Evolutionary conservation across 345 rosid species (phyloP), one percentile per base, ranked within the genome.

Genomic region (Anacardium occidentale): DNA sequence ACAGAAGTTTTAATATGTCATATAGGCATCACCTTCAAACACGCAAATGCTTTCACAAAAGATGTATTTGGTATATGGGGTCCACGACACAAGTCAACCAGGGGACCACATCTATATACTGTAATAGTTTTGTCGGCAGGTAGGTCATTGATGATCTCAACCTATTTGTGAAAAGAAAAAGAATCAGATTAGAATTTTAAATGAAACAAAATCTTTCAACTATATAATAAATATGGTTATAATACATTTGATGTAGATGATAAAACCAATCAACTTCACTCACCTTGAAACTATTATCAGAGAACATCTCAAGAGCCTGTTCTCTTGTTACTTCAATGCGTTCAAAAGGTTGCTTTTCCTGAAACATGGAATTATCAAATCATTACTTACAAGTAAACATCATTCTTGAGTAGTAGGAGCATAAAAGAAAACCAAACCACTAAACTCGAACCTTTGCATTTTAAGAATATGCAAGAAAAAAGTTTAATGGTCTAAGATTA

Each of bases 51-150:
- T 84, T 95, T 92, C 48, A 86, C 99, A 76, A 89, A 95, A 26
- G 99, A 91, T 69, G 99, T 95, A 76, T 85, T 95, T 24, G 99
- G 99, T 83, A 95, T 95, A 82, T 95, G 99, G 61, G 99, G 99
- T 55, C 99, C 98, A 74, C 99, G 98, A 73, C 99, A 95, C 71
- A 95, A 79, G 82, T 95, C 99, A 55, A 92, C 93, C 84, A 93
- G 78, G 56, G 97, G 97, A 14, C 99, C 99, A 73, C 99, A 95
- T 84, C 99, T 84, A 77, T 93, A 95, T 50, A 95, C 98, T 5
- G 98, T 92, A 76, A 92, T 92, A 68, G 97, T 93, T 79, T 92
- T 90, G 84, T 91, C 97, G 2, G 79, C 87, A 66, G 98, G 93
- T 78, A 95, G 88, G 51, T 83, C 96, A 2, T 78, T 87, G 81